phyloP scores from a whole-genome alignment of 768 basidiomycete genomes.

The Saitozyma podzolica region DNA sequence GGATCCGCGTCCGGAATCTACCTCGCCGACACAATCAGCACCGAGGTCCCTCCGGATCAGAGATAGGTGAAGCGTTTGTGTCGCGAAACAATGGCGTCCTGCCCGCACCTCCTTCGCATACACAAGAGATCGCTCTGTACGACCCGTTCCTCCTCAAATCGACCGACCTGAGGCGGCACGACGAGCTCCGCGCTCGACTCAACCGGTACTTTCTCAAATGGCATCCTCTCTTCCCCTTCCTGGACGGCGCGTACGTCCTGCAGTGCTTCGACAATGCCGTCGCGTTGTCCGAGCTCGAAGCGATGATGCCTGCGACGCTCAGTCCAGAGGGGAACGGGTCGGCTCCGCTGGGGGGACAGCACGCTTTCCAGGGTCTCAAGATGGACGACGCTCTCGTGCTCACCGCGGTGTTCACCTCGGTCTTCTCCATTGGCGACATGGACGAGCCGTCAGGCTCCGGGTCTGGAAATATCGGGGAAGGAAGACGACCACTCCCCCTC shows the following conservation, averaged over 20 bases:
- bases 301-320: not conserved
- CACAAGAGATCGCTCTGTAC: constrained; percentile 9
- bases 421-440: constrained; percentile 17
- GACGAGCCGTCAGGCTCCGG: not conserved
- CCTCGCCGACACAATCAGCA: constrained; percentile 25
- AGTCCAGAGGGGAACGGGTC: not conserved
- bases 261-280: constrained; percentile 22
- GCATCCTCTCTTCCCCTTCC: constrained; percentile 36
- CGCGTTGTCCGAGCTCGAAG: not conserved
- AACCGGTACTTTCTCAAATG: constrained; percentile 24
- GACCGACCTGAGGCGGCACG: constrained; percentile 5
- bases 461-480: not conserved
- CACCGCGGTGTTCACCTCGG: constrained; percentile 15
- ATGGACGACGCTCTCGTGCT: constrained; percentile 20
- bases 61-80: constrained; percentile 27
- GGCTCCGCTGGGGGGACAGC: not conserved
- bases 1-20: constrained; percentile 32
- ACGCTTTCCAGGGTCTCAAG: constrained; percentile 15
- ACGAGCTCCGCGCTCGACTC: constrained; percentile 7
- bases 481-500: constrained; percentile 1
- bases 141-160: constrained; percentile 8
- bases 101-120: not conserved
- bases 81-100: constrained; percentile 19
- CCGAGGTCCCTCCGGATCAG: constrained; percentile 2
- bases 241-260: constrained; percentile 21